Evolutionary conservation across 108 stramenopile species (phyloP).

Genomic region (Pseudonitzschia multistriata): DNA sequence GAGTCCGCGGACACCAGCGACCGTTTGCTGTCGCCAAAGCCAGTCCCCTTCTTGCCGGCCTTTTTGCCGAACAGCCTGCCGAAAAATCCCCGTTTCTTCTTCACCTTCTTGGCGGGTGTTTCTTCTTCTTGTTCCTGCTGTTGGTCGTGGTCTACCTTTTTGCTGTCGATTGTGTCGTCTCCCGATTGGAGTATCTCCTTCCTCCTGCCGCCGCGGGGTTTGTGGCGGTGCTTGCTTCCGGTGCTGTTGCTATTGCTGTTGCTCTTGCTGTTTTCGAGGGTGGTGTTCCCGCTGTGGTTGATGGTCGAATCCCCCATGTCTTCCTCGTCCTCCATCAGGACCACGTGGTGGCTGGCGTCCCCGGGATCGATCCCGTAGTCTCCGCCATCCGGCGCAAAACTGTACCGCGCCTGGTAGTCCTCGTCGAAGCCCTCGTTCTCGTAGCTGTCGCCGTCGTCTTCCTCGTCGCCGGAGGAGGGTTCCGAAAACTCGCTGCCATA

Average conservation of each 20-base stretch:
- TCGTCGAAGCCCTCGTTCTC: neutral
- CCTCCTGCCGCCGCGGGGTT: too few species aligned
- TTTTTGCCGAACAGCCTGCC: neutral
- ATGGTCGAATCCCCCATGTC: neutral
- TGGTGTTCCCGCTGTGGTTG: neutral
- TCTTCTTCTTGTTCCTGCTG: neutral
- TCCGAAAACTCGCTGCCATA: neutral
- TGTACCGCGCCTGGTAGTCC: neutral
- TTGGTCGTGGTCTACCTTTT: neutral
- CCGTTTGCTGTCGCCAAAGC: too few species aligned
- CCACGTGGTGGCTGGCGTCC: neutral
- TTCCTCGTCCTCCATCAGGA: neutral
- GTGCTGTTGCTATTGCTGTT: neutral
- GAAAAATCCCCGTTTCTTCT: neutral
- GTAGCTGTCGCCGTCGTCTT: neutral
- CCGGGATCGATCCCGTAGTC: neutral
- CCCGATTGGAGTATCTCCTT: too few species aligned
- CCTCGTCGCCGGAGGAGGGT: neutral
- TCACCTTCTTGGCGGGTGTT: neutral
- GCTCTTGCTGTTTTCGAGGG: conserved; percentile 1
- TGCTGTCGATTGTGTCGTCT: too few species aligned
- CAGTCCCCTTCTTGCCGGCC: neutral
- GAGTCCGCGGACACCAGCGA: too few species aligned
- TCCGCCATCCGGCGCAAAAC: neutral
- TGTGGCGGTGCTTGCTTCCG: too few species aligned